Conservation (phyloP, 345 rosid genomes). For the Dipteronia dyeriana region DNA sequence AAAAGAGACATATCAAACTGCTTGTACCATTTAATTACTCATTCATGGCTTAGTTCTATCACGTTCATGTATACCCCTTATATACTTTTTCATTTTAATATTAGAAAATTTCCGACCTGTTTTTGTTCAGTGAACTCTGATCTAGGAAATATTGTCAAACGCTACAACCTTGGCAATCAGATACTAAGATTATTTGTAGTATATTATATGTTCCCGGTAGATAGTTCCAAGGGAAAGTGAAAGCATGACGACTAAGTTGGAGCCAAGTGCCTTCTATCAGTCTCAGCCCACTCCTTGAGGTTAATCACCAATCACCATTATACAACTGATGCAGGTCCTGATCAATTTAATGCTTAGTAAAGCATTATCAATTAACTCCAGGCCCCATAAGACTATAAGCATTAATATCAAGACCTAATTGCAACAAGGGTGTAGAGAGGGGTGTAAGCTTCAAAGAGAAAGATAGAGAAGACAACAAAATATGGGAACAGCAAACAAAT, state of each 20-base stretch:
- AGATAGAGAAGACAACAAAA: background rate
- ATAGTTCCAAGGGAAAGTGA: background rate
- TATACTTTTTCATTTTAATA: too few species aligned
- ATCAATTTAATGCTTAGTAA: background rate
- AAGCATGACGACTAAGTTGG: background rate
- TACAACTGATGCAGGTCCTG: background rate
- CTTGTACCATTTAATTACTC: background rate
- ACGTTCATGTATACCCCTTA: too few species aligned
- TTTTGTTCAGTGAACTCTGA: background rate
- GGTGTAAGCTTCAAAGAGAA: background rate
- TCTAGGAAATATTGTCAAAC: background rate
- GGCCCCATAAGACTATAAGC: background rate
- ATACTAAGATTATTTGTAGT: background rate
- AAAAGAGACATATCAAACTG: background rate
- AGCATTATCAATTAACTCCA: background rate
- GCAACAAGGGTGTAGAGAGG: background rate
- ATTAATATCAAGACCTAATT: background rate
- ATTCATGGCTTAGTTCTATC: background rate
- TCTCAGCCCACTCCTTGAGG: background rate
- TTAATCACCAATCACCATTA: background rate
- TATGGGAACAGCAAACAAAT: background rate
- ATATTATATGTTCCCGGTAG: background rate
- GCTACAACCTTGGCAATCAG: background rate
- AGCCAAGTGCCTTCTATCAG: background rate
- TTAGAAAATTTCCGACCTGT: too few species aligned